phyloP scores from a whole-genome alignment of 2,329 filamentous ascomycete species.

The Colletotrichum sp. region DNA sequence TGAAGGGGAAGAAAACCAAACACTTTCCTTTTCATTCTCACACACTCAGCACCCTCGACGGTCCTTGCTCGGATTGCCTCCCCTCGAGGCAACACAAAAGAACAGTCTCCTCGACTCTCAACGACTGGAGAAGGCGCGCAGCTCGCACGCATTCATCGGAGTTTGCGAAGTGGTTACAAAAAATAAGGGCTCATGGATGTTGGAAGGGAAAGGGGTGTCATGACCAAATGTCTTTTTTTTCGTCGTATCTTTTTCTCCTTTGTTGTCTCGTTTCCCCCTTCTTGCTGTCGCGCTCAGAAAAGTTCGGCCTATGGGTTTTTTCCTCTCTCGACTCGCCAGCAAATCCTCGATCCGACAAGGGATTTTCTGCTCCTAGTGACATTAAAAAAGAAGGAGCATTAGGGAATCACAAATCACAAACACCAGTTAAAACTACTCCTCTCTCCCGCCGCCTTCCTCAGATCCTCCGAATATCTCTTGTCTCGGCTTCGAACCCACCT shows the following conservation, averaged over 20 bases:
- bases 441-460: background rate
- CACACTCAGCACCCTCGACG: slow-evolving; percentile 12
- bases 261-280: slow-evolving; percentile 4
- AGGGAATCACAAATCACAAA: slow-evolving; percentile 14
- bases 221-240: slow-evolving; percentile 9
- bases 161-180: slow-evolving; percentile 22
- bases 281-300: background rate
- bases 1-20: slow-evolving; percentile 5
- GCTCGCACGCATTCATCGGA: slow-evolving; percentile 22
- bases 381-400: slow-evolving; percentile 2
- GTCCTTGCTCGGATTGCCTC: slow-evolving; percentile 1
- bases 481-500: background rate
- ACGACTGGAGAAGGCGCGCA: slow-evolving; percentile 20
- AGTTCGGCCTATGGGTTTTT: background rate
- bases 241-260: slow-evolving; percentile 6
- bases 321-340: background rate
- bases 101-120: slow-evolving; percentile 16
- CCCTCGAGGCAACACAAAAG: background rate
- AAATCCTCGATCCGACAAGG: background rate
- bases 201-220: slow-evolving; percentile 18
- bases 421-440: slow-evolving; percentile 10
- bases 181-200: slow-evolving; percentile 21
- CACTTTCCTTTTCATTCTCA: background rate
- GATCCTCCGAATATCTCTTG: background rate
- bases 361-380: slow-evolving; percentile 9